Evolutionary conservation across 2,329 filamentous ascomycete genomes (phyloP).

Genomic region (Furcasterigmium furcatum): DNA sequence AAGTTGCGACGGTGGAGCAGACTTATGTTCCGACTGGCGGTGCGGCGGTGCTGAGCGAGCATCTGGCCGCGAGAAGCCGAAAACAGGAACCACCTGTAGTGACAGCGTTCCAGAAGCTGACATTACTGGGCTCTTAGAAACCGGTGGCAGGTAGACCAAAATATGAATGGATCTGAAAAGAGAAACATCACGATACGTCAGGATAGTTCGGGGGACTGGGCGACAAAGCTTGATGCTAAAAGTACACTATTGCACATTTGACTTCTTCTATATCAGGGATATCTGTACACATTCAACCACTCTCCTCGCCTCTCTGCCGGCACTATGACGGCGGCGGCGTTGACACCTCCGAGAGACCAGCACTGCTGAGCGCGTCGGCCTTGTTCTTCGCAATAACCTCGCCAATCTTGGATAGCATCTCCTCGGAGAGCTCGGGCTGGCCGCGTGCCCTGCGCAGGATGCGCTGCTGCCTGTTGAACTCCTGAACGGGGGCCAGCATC

Average conservation of each 20-base stretch:
- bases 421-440: slow-evolving; percentile 52
- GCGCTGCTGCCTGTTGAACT: slow-evolving; percentile 54
- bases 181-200: neutral
- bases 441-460: slow-evolving; percentile 47
- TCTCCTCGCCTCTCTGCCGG: neutral
- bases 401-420: slow-evolving; percentile 61
- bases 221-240: slow-evolving; percentile 10
- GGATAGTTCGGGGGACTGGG: neutral
- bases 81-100: slow-evolving; percentile 46
- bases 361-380: slow-evolving; percentile 32
- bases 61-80: slow-evolving; percentile 40
- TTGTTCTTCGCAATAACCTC: slow-evolving; percentile 57
- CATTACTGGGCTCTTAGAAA: slow-evolving; percentile 41
- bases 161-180: too few relatives aligned
- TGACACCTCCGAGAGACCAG: slow-evolving; percentile 28
- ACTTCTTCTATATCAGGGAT: neutral
- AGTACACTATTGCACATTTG: slow-evolving; percentile 15
- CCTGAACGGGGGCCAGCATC: slow-evolving; percentile 56
- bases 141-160: neutral
- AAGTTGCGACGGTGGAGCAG: slow-evolving; percentile 10
- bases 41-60: slow-evolving; percentile 50
- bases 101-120: slow-evolving; percentile 44
- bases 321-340: neutral
- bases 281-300: neutral
- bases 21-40: slow-evolving; percentile 37